phyloP scores from a whole-genome alignment of 176 grass and related monocot species.

The Coix lacrymajobi region DNA sequence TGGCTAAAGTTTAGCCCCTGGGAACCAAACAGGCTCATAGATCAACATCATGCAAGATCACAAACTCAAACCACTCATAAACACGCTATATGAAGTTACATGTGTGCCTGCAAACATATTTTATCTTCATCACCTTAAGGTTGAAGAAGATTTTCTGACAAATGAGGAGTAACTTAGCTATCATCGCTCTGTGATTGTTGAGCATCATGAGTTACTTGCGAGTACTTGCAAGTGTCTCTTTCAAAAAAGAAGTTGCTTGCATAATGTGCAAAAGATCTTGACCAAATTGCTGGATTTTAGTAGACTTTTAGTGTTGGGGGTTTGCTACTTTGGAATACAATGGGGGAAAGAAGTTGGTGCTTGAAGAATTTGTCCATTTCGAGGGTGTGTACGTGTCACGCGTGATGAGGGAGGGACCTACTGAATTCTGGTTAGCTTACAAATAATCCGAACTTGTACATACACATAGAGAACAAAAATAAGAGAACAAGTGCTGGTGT shows the following conservation, averaged over 20 bases:
- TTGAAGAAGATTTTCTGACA: neutral
- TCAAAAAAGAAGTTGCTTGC: constrained; percentile 2
- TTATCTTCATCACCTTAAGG: neutral
- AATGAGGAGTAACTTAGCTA: neutral
- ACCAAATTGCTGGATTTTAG: constrained; percentile 18
- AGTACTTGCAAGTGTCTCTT: constrained; percentile 18
- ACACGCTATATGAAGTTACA: neutral
- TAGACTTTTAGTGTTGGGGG: constrained; percentile 6
- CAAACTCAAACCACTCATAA: neutral
- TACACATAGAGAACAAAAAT: neutral
- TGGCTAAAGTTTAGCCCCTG: too few species aligned
- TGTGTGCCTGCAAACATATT: neutral
- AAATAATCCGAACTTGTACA: neutral
- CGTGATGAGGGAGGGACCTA: neutral
- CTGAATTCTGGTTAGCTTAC: neutral
- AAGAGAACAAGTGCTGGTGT: neutral
- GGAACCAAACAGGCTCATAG: too few species aligned
- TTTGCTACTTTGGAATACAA: neutral
- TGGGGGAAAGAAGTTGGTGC: neutral
- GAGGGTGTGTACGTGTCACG: neutral
- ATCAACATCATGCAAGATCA: neutral
- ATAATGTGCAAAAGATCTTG: constrained; percentile 14
- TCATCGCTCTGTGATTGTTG: neutral
- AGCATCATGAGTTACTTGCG: neutral
- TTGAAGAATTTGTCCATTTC: neutral